phyloP scores from a whole-genome alignment of 192 early-diverging fungal genomes.

The Coemansia sp. region DNA sequence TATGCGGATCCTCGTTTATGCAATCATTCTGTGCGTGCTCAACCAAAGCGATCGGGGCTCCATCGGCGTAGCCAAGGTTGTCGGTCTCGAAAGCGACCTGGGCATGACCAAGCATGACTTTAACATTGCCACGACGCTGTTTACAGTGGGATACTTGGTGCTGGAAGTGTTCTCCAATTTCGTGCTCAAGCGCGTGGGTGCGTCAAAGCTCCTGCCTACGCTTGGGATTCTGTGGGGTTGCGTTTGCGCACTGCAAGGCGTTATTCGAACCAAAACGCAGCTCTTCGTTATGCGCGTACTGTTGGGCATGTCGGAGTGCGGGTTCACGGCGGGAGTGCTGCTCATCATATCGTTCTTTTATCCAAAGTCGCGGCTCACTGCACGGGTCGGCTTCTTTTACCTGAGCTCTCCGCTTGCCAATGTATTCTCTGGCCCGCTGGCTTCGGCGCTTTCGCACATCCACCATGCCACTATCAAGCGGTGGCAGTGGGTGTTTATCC shows the following conservation, averaged over 20 bases:
- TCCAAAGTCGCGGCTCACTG: constrained; percentile 31
- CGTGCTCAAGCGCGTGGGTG: constrained; percentile 44
- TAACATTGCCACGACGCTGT: constrained; percentile 50
- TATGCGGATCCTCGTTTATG: constrained; percentile 35
- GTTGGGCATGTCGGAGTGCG: constrained; percentile 50
- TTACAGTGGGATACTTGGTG: constrained; percentile 47
- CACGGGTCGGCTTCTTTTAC: constrained; percentile 38
- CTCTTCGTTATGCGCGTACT: constrained; percentile 45
- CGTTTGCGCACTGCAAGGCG: constrained; percentile 44
- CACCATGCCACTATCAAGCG: constrained; percentile 41
- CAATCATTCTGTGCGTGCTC: constrained; percentile 33
- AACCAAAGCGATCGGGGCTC: constrained; percentile 53
- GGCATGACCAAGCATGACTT: constrained; percentile 47
- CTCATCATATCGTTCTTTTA: constrained; percentile 52
- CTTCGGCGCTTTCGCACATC: constrained; percentile 50
- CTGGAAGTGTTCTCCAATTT: constrained; percentile 52
- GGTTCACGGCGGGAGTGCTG: constrained; percentile 43
- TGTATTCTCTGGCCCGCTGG: constrained; percentile 47
- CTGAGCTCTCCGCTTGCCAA: constrained; percentile 48
- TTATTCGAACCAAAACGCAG: constrained; percentile 39
- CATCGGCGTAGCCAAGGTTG: constrained; percentile 55
- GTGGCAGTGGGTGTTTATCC: constrained; percentile 58
- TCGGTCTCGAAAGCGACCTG: constrained; percentile 49
- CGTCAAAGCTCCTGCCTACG: constrained; percentile 42
- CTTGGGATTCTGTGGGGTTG: constrained; percentile 48